Conservation (phyloP, 2,329 filamentous ascomycete genomes). For the Colletotrichum limetticola region DNA sequence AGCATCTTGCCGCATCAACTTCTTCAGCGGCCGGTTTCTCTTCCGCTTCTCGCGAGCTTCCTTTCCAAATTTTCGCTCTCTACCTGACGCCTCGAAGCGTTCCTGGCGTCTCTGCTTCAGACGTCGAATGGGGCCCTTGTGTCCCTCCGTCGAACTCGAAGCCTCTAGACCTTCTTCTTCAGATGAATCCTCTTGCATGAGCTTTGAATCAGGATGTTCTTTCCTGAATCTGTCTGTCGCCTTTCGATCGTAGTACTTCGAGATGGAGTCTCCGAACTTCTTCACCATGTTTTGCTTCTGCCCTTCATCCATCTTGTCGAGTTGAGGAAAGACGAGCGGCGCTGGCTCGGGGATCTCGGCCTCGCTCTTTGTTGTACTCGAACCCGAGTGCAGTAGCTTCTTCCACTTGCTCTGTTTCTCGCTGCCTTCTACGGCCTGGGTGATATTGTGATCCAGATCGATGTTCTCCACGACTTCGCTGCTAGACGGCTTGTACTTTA, state of each 20-base stretch:
- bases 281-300: not conserved
- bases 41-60: slow-evolving; percentile 3
- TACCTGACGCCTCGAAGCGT: not conserved
- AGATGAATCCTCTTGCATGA: not conserved
- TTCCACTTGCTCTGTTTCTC: not conserved
- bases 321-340: not conserved
- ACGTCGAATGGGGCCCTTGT: not conserved
- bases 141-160: not conserved
- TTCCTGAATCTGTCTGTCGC: not conserved
- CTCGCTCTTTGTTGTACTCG: not conserved
- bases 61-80: not conserved
- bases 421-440: not conserved
- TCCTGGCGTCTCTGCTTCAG: not conserved
- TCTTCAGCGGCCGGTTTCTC: slow-evolving; percentile 4
- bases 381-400: not conserved
- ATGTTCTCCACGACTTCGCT: not conserved
- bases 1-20: slow-evolving; percentile 9
- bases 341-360: not conserved
- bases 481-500: not conserved
- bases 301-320: not conserved
- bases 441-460: not conserved
- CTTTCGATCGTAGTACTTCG: not conserved
- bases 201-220: not conserved
- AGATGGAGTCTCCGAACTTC: not conserved
- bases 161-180: not conserved